Base-by-base conservation (phyloP, 1,284 basidiomycete species). In the Pyrrhoderma noxium region DNA sequence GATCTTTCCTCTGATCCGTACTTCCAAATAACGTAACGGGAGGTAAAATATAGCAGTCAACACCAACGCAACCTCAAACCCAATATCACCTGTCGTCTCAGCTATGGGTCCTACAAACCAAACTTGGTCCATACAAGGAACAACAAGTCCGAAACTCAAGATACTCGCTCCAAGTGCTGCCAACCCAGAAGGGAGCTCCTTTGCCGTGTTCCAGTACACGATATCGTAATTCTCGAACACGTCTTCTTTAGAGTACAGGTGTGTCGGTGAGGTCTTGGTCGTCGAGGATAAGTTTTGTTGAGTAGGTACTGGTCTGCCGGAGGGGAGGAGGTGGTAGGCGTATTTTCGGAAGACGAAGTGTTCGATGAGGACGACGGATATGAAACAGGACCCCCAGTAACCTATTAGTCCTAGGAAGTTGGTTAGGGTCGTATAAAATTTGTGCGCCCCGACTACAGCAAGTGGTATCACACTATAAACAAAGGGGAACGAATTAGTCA, bases 41-140 rank as follows among this genome's bases (percentile, higher is more conserved):
- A 80, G 21, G 62, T 88, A 88, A 22, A 79, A 62, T 14, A 85
- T 16, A 8, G 63, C 71, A 3, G 75, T 73, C 8, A 76, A 58
- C 0, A 64, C 71, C 56, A 87, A 80, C 11, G 82, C 82, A 18
- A 86, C 64, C 65, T 87, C 83, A 54, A 89, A 85, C n/a, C 85
- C 86, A 54, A 89, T 79, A 64, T 89, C 86, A 1, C 86, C 86
- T 14, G 84, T 74, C n/a, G 52, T 70, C 53, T 67, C 60, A n/a
- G 79, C 86, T 40, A 89, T 78, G 2, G 85, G 85, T 1, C 86
- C 86, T 0, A 72, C 67, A 59, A 77, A 89, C 85, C 84, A 89
- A 7, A 75, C 75, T 62, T 89, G 84, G 51, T 76, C 66, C 77
- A 89, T 88, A 57, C 71, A 76, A 14, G 81, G 82, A 18, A 88